Evolutionary conservation across 768 basidiomycete genomes (phyloP), one percentile per base, ranked within the genome.

Genomic region (Suillus paluster): DNA sequence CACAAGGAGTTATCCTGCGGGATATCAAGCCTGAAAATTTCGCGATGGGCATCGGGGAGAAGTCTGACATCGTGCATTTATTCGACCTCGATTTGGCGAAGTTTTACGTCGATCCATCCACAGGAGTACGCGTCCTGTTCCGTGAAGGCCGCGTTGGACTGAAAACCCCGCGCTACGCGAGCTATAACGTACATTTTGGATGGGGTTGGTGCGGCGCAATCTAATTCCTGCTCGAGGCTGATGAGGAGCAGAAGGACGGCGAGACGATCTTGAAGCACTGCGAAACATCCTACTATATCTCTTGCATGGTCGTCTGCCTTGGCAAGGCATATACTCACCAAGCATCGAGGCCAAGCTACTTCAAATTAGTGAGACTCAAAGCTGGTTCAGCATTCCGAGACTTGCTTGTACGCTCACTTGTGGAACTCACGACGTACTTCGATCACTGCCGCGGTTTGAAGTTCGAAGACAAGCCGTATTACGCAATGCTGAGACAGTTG

Each of bases 11-110:
- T 11, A 58, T 72, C 9, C 19, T 25, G 14, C 61, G 71, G 19
- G 69, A 72, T 50, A 30, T 72, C 53, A 71, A 71, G 48, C 70
- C 71, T 8, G 60, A 64, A 25, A 71, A 70, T 56, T 63, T 69
- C 23, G 59, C 63, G 15, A 61, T 69, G 46, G 71, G 69, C 33
- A 19, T 33, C 3, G 23, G 33, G 53, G 53, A 55, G 11, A 39
- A 55, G 15, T 39, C 41, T 14, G 49, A 63, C 14, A 36, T 48
- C 21, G 55, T 72, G 8, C 57, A 68, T 54, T 12, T 72, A n/a
- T 49, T 71, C 38, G 68, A 72, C 59, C 62, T 71, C 27, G 70
- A 64, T 14, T 57, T 64, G 15, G 52, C 64, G 6, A 63, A 57
- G 53, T n/a, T n/a, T n/a, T n/a, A n/a, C n/a, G n/a, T n/a, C n/a